phyloP scores from a whole-genome alignment of 805 yeast genomes.

The Maudiozyma turicensis region DNA sequence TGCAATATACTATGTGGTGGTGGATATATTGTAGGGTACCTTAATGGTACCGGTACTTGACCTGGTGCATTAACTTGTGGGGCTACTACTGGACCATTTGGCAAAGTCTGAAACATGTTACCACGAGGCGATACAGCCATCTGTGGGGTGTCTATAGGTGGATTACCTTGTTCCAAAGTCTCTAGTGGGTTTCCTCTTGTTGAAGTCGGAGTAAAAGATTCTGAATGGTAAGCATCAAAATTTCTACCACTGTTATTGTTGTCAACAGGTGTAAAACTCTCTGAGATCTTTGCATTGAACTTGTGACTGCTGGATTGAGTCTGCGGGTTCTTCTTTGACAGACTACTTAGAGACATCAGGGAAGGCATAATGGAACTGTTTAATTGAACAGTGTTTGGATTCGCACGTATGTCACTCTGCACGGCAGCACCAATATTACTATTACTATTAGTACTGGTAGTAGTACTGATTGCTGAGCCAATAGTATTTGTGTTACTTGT shows the following conservation, averaged over 20 bases:
- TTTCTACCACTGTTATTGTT: conserved; percentile 5
- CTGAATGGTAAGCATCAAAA: conserved; percentile 26
- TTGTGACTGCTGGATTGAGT: conserved; percentile 19
- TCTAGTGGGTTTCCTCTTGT: conserved; percentile 18
- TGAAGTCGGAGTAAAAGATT: conserved; percentile 22
- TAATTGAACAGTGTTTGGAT: background rate
- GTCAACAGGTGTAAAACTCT: conserved; percentile 42
- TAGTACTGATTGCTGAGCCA: background rate
- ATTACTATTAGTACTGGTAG: background rate
- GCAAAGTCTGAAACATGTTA: background rate
- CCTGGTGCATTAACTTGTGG: too few relatives aligned
- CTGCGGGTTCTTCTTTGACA: background rate
- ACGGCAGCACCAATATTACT: background rate
- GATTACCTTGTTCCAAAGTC: background rate
- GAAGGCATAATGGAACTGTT: background rate
- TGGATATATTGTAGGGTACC: conserved; percentile 30
- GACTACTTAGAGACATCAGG: background rate
- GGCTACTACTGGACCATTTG: background rate
- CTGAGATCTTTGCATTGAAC: conserved; percentile 45
- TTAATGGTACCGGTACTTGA: conserved; percentile 4
- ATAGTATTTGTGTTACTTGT: background rate
- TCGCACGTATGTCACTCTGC: background rate
- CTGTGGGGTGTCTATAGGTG: background rate
- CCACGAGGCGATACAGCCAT: too few relatives aligned
- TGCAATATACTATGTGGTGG: conserved; percentile 41